Evolutionary conservation across 148 eudicot genomes (phyloP), one percentile per base, ranked within the genome.

Genomic region (Euryodendron excelsum): DNA sequence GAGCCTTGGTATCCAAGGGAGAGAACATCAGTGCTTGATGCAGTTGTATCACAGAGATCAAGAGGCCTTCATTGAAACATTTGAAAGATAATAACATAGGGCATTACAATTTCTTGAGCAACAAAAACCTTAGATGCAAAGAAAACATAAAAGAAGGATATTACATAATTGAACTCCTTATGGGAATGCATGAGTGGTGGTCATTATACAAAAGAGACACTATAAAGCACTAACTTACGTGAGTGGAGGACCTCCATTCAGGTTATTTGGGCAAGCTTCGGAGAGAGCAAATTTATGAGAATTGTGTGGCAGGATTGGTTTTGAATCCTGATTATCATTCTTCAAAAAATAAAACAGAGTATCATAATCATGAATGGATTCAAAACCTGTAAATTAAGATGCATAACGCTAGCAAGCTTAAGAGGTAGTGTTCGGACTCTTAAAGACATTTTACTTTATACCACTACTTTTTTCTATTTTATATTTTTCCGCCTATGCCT

Each of bases 271-370:
- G 84, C 84, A 81, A 75, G 86, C 90, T 88, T 91, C 93, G 73
- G 96, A 91, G 65, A 95, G 90, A 66, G 97, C 91, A 79, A 76
- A 30, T 47, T 79, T 63, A 81, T 96, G 99, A 73, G 98, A 96
- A 75, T 83, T 74, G 70, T 96, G 97, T 56, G 81, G 92, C 92
- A 81, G 85, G 31, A 86, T 77, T 74, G 84, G 94, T 78, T 88
- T 91, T 71, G 78, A 80, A 78, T 93, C 93, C 84, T 86, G 88
- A 84, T 71, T 81, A 78, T 82, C 89, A 84, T 84, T 84, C 89
- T 86, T 79, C 77, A 84, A 30, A 39, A 83, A 62, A 56, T 15
- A 47, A 47, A 65, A 34, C 18, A 20, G 30, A 48, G 14, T 7
- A 76, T 47, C 13, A 64, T 5, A 75, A 50, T 64, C 36, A 83